Evolutionary conservation across 1,284 basidiomycete species (phyloP).

Genomic region (Irpex sp.): DNA sequence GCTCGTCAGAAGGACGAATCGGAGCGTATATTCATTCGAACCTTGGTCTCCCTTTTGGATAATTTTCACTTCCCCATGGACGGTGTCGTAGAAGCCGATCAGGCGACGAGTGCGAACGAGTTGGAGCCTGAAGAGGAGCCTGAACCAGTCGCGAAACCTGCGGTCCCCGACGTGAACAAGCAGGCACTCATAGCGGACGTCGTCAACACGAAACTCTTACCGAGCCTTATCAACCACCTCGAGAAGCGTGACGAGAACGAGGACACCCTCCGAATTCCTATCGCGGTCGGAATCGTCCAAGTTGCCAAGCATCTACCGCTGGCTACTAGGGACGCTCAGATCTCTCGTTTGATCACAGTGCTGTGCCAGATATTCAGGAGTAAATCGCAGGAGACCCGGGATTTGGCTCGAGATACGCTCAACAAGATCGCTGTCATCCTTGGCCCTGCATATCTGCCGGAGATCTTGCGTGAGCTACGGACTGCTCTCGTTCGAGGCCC

Average conservation of each 20-base stretch:
- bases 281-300: constrained; percentile 85
- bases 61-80: constrained; percentile 91
- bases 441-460: constrained; percentile 73
- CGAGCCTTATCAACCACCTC: constrained; percentile 72
- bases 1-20: constrained; percentile 70
- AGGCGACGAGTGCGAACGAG: constrained; percentile 27
- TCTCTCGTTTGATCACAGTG: constrained; percentile 78
- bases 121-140: constrained; percentile 26
- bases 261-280: constrained; percentile 82
- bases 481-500: constrained; percentile 87
- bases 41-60: constrained; percentile 84
- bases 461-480: constrained; percentile 79
- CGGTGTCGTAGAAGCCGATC: constrained; percentile 33
- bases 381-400: constrained; percentile 92
- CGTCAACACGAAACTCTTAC: constrained; percentile 75
- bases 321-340: constrained; percentile 67
- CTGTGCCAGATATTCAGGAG: constrained; percentile 88
- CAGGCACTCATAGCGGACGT: constrained; percentile 62
- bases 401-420: constrained; percentile 83
- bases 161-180: constrained; percentile 20
- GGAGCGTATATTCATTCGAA: constrained; percentile 84
- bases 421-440: constrained; percentile 79
- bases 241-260: constrained; percentile 84
- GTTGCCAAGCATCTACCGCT: constrained; percentile 82
- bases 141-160: constrained; percentile 16